Base-by-base conservation (phyloP, 352 stramenopile genomes). In the Globisporangium nagaii region DNA sequence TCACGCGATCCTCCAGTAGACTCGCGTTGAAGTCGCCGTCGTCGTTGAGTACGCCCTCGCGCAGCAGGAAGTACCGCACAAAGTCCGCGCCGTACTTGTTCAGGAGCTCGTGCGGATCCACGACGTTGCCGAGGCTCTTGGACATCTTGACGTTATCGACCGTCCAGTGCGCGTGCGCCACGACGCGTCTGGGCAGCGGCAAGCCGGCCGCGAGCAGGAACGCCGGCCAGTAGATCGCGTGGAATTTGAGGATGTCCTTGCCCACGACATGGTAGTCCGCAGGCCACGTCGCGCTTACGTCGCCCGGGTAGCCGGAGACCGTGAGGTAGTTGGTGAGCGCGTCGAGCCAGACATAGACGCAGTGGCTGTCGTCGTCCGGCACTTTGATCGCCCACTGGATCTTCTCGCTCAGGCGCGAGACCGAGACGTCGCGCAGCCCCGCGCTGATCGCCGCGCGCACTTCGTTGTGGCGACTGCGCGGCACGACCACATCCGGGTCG, bases 261-360 rank as follows among this genome's bases (percentile, higher is more conserved):
- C 96, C 97, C 67, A 99, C 84, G 34, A 98, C 83, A 67, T 98
- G 84, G 54, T 92, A 92, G 50, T 88, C 78, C 5, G 84, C 75
- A 3, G 84, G 84, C 84, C 84, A 94, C 15, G 65, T 62, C 19
- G 36, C 37, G 8, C 66, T 49, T n/a, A 64, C 47, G 47, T 78
- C 46, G 0, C 56, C 53, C 1, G 93, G 93, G 66, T 98, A 99
- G 44, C 96, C 96, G 20, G 97, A 72, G 17, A 88, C 95, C 22
- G 94, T 98, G 32, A 99, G 79, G 68, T 99, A 99, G 75, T 99
- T 99, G 17, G 90, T 93, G 39, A 99, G 72, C 13, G 97, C 97
- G 70, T 99, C 97, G 24, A 99, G 82, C 97, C 97, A 99, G 39
- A 99, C 97, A 68, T 99, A 99, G 56, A 99, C 94, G 57, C 98